Evolutionary conservation across 2,329 filamentous ascomycete species (phyloP).

Genomic region (Tolypocladium cylindrosporum): DNA sequence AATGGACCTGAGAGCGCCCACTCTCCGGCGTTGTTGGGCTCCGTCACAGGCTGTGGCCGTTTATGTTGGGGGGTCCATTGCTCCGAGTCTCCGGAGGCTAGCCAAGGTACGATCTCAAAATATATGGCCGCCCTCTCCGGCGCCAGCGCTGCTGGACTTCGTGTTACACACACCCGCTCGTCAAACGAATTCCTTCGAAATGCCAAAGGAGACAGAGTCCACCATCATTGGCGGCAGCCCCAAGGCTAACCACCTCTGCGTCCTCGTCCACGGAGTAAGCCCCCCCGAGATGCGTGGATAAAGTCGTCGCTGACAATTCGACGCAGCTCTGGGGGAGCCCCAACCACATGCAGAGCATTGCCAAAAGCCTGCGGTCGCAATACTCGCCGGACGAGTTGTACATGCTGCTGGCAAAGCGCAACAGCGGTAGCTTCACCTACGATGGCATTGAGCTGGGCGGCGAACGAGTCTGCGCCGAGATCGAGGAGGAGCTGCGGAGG

Average conservation of each 20-base stretch:
- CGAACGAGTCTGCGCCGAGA: conserved; percentile 57
- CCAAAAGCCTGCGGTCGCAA: conserved; percentile 51
- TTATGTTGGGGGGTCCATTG: neutral
- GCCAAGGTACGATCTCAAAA: neutral
- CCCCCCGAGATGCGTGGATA: neutral
- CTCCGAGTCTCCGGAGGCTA: neutral
- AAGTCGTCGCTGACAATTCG: conserved; percentile 4
- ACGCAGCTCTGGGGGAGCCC: conserved; percentile 69
- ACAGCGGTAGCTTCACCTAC: conserved; percentile 62
- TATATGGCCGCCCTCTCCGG: neutral
- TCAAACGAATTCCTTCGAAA: neutral
- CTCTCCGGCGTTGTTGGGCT: neutral
- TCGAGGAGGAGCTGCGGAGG: conserved; percentile 50
- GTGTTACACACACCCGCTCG: neutral
- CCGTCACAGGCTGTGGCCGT: neutral
- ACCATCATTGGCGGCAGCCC: conserved; percentile 37
- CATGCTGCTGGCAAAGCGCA: conserved; percentile 62
- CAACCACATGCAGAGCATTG: conserved; percentile 58
- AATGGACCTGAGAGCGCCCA: neutral
- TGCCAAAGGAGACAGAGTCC: neutral
- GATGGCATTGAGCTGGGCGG: conserved; percentile 60
- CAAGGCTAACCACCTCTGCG: conserved; percentile 61
- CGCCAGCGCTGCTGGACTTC: neutral
- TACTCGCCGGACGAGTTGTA: conserved; percentile 55
- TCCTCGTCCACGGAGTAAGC: conserved; percentile 67